A percentile compares a stretch with the other conserved stretches of the same genome.
phyloP scores from a whole-genome alignment of 139 green algal genomes.

The Chlamydomonas sp. region DNA sequence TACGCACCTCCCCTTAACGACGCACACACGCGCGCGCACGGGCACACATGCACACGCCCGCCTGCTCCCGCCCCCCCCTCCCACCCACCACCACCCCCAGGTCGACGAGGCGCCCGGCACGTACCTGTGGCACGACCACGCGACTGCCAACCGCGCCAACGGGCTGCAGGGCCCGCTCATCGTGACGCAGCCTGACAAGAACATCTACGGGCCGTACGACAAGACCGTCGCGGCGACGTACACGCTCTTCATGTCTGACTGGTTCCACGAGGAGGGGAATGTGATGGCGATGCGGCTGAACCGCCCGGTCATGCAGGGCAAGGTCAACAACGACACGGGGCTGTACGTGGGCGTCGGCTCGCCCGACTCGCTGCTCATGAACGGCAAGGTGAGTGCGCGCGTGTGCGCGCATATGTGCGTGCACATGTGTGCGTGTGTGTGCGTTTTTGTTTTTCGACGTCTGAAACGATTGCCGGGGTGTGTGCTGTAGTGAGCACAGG shows the following conservation, averaged over 20 bases:
- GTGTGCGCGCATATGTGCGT: slow-evolving; percentile 28
- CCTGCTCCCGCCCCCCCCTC: neutral
- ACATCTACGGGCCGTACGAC: neutral
- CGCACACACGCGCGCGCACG: neutral
- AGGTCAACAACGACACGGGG: slow-evolving; percentile 30
- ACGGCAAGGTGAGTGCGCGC: slow-evolving; percentile 34
- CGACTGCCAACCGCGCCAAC: slow-evolving; percentile 31
- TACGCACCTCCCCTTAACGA: neutral
- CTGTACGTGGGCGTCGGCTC: slow-evolving; percentile 13
- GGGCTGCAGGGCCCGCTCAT: slow-evolving; percentile 54
- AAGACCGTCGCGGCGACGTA: neutral
- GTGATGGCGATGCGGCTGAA: slow-evolving; percentile 33
- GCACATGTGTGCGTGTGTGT: too few species aligned
- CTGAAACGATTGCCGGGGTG: too few species aligned
- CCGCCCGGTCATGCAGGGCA: slow-evolving; percentile 14
- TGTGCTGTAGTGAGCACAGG: too few species aligned
- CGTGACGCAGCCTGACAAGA: slow-evolving; percentile 22
- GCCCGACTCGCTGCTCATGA: slow-evolving; percentile 43
- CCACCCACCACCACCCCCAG: neutral
- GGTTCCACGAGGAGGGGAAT: slow-evolving; percentile 15
- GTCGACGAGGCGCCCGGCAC: slow-evolving; percentile 42
- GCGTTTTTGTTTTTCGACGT: too few species aligned
- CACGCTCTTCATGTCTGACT: slow-evolving; percentile 9
- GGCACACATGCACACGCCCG: neutral
- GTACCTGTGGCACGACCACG: slow-evolving; percentile 59